These are phyloP conservation scores for Cytospora chrysosperma DNA, from an alignment of 2,329 filamentous ascomycete genomes.

Conservation along the genomic window DNA sequence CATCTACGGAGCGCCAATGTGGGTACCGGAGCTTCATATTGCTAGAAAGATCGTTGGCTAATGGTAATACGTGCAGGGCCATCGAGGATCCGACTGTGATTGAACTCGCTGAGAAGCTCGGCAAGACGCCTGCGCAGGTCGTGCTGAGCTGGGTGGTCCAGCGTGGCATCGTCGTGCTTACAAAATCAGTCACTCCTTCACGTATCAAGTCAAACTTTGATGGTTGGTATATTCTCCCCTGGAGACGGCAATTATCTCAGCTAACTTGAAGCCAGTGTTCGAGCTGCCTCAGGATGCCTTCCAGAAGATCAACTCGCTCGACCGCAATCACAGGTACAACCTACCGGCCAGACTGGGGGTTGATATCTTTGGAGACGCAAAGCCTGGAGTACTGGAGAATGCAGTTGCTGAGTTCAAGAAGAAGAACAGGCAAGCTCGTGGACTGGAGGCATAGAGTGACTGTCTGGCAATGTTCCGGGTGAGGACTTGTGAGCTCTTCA, in stretches of 20 bases:
- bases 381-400: slow-evolving; percentile 20
- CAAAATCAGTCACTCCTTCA: slow-evolving; percentile 53
- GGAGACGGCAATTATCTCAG: background rate
- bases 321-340: slow-evolving; percentile 23
- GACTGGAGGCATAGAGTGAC: slow-evolving; percentile 5
- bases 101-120: slow-evolving; percentile 51
- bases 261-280: slow-evolving; percentile 12
- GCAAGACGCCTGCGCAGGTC: slow-evolving; percentile 51
- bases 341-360: slow-evolving; percentile 17
- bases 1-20: slow-evolving; percentile 32
- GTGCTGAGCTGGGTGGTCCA: slow-evolving; percentile 56
- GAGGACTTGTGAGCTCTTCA: no score
- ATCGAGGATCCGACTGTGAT: slow-evolving; percentile 51
- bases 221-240: slow-evolving; percentile 3
- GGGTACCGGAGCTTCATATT: background rate
- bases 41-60: background rate
- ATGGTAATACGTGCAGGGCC: slow-evolving; percentile 35
- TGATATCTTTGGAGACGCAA: slow-evolving; percentile 25
- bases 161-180: slow-evolving; percentile 52
- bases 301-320: slow-evolving; percentile 14
- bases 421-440: slow-evolving; percentile 21
- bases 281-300: slow-evolving; percentile 20
- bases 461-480: no score
- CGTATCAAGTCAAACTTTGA: slow-evolving; percentile 49
- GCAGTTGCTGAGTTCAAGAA: slow-evolving; percentile 24